Conservation (phyloP, 306 rosid genomes). For the Begonia masoniana region DNA sequence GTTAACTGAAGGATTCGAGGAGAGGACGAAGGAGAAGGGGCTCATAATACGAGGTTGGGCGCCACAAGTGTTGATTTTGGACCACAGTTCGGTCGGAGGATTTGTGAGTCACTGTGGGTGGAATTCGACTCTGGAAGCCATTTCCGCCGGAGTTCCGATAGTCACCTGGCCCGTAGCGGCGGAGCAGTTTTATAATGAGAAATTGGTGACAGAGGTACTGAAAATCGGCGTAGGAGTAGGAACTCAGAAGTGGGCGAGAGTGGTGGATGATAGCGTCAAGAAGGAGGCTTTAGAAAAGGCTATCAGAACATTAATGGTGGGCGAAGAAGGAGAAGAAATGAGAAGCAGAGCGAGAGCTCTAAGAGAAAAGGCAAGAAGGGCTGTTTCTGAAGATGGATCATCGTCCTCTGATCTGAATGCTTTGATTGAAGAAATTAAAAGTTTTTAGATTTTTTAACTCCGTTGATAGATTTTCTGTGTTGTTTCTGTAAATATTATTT, state of each 20-base stretch:
- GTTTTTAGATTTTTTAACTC: too few relatives aligned
- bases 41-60: slow-evolving; percentile 32
- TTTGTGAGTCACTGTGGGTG: slow-evolving; percentile 45
- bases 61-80: slow-evolving; percentile 26
- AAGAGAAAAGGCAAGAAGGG: slow-evolving; percentile 14
- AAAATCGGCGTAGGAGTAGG: slow-evolving; percentile 24
- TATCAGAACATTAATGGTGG: slow-evolving; percentile 22
- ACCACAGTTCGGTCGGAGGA: slow-evolving; percentile 22
- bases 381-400: slow-evolving; percentile 1
- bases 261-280: slow-evolving; percentile 13
- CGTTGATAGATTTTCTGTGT: too few relatives aligned
- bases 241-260: slow-evolving; percentile 6
- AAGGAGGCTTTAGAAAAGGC: slow-evolving; percentile 22
- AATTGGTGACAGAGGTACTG: slow-evolving; percentile 19
- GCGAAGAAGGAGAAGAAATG: slow-evolving; percentile 24
- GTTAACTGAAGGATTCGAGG: slow-evolving; percentile 26
- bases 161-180: slow-evolving; percentile 31
- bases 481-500: too few relatives aligned
- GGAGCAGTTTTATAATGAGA: slow-evolving; percentile 33
- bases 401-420: too few relatives aligned
- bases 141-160: slow-evolving; percentile 26
- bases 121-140: slow-evolving; percentile 30
- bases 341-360: slow-evolving; percentile 16
- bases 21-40: slow-evolving; percentile 21
- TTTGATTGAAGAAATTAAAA: too few relatives aligned